Evolutionary conservation across 768 basidiomycete species (phyloP), one percentile per base, ranked within the genome.

Genomic region (Russula sp.): DNA sequence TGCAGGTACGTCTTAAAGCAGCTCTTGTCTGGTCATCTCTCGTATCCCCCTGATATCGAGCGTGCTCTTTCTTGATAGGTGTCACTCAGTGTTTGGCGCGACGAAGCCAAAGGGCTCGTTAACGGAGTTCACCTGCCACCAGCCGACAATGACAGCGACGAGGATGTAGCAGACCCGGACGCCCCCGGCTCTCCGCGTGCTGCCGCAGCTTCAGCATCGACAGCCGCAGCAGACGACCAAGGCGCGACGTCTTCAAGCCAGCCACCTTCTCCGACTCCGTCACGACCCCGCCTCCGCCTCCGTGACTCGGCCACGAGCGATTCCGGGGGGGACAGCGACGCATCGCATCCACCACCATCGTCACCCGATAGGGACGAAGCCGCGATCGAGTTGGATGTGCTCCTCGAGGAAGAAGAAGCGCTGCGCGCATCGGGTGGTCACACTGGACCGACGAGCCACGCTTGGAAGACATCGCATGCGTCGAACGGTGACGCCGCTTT

Each of bases 1-100:
- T 98, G 87, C 82, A 88, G 75, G 96, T 97, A 71, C 65, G 84
- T 77, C 47, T 51, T n/a, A 10, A 16, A 22, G 27, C 22, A 14
- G 22, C 39, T 20, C 27, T 49, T 14, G 6, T 22, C 50, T 47
- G 44, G 35, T 27, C 62, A 35, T 55, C 62, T 68, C 31, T 64
- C 35, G 4, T 10, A 10, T 20, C 16, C 45, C 7, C 45, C 18
- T 16, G 16, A 34, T 62, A 14, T 48, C 47, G 8, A 54, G 32
- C 53, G 53, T 57, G 45, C 34, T n/a, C 18, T 47, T 47, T 48
- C 9, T 27, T 47, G 39, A 6, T 63, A 91, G 89, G 84, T 86
- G 31, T 79, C 84, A 20, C 71, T 92, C 27, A 83, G 86, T n/a
- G 83, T 85, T 20, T 94, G 89, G 88, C 78, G 82, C 59, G 89